phyloP scores from a whole-genome alignment of 169 alveolate species.

The Eimeria acervulina region DNA sequence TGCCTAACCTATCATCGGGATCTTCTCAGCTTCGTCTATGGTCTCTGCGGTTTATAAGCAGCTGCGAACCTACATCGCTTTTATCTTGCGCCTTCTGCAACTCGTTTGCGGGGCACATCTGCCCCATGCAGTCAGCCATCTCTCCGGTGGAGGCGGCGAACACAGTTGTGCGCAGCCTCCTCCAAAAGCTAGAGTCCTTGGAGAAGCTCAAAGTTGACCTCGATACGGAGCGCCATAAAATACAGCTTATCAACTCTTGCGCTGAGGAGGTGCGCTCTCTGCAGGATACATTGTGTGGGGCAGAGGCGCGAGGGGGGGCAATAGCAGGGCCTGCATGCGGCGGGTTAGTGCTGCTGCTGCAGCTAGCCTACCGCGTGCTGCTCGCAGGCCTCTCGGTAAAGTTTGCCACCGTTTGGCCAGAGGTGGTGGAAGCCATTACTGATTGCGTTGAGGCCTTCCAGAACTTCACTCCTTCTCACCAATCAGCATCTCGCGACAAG shows the following conservation, averaged over 20 bases:
- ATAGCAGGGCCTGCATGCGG: conserved; percentile 12
- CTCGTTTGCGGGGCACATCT: conserved; percentile 12
- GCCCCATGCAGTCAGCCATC: neutral
- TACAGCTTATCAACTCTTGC: conserved; percentile 33
- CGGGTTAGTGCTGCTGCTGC: conserved; percentile 43
- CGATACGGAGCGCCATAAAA: conserved; percentile 35
- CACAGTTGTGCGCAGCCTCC: conserved; percentile 4
- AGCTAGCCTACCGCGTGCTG: conserved; percentile 64
- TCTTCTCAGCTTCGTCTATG: conserved; percentile 53
- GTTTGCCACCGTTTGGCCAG: conserved; percentile 69
- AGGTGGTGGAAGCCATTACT: conserved; percentile 37
- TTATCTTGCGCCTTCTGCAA: conserved; percentile 18
- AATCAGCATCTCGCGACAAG: neutral
- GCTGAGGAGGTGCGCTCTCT: conserved; percentile 38
- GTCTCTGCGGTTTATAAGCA: conserved; percentile 61
- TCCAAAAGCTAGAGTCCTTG: conserved; percentile 25
- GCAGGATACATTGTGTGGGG: conserved; percentile 2
- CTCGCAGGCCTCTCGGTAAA: conserved; percentile 74
- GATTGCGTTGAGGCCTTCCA: conserved; percentile 18
- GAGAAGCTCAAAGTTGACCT: conserved; percentile 49
- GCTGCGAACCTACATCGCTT: conserved; percentile 25
- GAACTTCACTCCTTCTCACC: neutral
- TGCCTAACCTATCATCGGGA: conserved; percentile 69
- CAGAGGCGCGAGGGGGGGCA: neutral
- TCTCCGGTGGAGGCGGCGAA: neutral